Evolutionary conservation across 768 basidiomycete species (phyloP), one percentile per base, ranked within the genome.

Genomic region (Tricholomella constricta): DNA sequence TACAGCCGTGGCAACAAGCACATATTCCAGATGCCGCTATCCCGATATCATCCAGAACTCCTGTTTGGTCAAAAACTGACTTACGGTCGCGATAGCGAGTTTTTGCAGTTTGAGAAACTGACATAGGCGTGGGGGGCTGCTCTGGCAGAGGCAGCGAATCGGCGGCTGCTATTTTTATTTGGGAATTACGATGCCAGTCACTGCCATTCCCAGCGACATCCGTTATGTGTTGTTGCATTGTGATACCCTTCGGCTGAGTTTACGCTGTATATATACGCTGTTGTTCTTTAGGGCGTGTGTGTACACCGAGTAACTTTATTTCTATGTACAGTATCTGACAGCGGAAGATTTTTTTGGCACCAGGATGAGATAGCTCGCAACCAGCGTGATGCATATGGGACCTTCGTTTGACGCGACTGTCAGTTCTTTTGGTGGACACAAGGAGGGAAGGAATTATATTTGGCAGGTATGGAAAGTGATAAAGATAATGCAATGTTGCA

Each of bases 21-120:
- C 59, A 67, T 84, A 60, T 80, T 80, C 77, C 61, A 69, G 42
- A 74, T 70, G 56, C 70, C 82, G 15, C 69, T 85, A 32, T 79
- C 80, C 4, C 75, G 79, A 49, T 84, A 79, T 66, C 66, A 62
- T 25, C 76, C 50, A 17, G 54, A 61, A 48, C 12, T 49, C 37
- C 26, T 49, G 12, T 48, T 40, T 32, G 26, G 42, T 26, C 37
- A 42, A 8, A 31, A 29, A 3, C 10, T 27, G 5, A 50, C 45
- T 26, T 48, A 52, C 19, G 55, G 43, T 6, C 60, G 69, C 7
- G 62, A 60, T 19, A 73, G 71, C 60, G 72, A 74, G 41, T 75
- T 74, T 57, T 59, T 74, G 49, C 73, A 74, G 47, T 73, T 68
- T 38, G 70, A 69, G 47, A 69, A 68, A 52, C 26, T 65, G 31